Base-by-base conservation (phyloP, 1,284 basidiomycete species). In the Chalciporus sp. region DNA sequence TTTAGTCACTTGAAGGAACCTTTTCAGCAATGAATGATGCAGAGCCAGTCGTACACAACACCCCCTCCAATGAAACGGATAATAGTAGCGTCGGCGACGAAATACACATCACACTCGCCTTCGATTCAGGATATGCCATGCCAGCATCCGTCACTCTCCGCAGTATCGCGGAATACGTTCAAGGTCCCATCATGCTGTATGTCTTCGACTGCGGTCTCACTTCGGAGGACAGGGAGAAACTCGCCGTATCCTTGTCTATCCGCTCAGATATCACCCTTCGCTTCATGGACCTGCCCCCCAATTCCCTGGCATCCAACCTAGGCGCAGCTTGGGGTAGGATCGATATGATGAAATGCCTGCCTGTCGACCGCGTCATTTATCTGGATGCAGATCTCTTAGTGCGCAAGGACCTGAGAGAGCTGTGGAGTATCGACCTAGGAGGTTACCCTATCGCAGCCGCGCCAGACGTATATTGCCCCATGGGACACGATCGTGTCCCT, bases 111-210 rank as follows among this genome's bases (percentile, higher is more conserved):
- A 82, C 71, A 2, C 65, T 83, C n/a, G 63, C 74, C 10, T 59
- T 75, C 37, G 72, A 83, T 61, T 68, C 75, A 7, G 52, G 65
- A 0, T 84, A 79, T 57, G 78, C 77, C 1, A 76, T 81, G 63
- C 72, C 78, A 3, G 76, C 78, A 4, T 75, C 78, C 1, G 80
- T 83, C 6, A 69, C 76, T 23, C 75, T 84, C 47, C 70, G 70
- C 43, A 79, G 78, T 51, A 59, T 72, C 3, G 61, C 76, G 12
- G 63, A 71, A 17, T 61, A 68, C 20, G 76, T 75, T 0, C 56
- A 56, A 12, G 73, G 72, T n/a, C 71, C 76, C 7, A 66, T 81
- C 46, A 78, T 76, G 6, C 63, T 84, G 58, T 84, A 83, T 56
- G 55, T 85, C 51, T 57, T 82, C 26, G 76, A 82, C 52, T 76